A percentile compares a stretch with the other conserved stretches of the same genome.
Conservation (phyloP, 768 basidiomycete genomes). For the Boletus rubroflammeus region DNA sequence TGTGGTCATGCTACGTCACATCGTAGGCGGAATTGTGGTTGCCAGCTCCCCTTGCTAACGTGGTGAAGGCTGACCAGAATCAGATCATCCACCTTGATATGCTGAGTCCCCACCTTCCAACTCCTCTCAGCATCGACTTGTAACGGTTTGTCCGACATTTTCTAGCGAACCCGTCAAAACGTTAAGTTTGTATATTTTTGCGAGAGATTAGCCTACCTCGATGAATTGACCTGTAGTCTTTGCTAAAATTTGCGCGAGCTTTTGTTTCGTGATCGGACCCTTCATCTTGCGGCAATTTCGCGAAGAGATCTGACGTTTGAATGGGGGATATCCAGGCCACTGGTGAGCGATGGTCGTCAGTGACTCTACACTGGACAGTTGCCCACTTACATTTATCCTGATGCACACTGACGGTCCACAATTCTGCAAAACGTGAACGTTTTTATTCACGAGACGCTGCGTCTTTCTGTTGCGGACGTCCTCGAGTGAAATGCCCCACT, state of each 20-base stretch:
- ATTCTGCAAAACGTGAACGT: constrained; percentile 58
- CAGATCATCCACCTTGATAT: constrained; percentile 60
- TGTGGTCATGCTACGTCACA: neutral
- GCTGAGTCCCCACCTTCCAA: constrained; percentile 55
- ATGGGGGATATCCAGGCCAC: constrained; percentile 78
- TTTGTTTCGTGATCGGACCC: constrained; percentile 65
- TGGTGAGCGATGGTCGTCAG: constrained; percentile 22
- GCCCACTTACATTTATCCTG: constrained; percentile 53
- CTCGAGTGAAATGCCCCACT: constrained; percentile 56
- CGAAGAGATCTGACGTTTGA: constrained; percentile 71
- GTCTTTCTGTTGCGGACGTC: constrained; percentile 59
- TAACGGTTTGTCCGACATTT: constrained; percentile 44
- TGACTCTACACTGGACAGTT: neutral
- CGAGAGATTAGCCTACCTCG: constrained; percentile 36
- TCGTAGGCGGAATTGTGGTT: constrained; percentile 59
- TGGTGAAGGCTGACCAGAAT: constrained; percentile 73
- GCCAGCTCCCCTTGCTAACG: constrained; percentile 77
- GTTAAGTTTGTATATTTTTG: neutral
- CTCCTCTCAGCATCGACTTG: constrained; percentile 52
- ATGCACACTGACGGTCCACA: constrained; percentile 73
- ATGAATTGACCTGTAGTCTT: constrained; percentile 68
- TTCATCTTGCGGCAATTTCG: constrained; percentile 71
- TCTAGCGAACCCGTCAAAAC: constrained; percentile 34
- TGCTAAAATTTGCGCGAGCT: constrained; percentile 66
- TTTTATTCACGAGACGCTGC: constrained; percentile 49